Conservation (phyloP, 2,329 filamentous ascomycete species). For the Clarireedia homoeocarpa region DNA sequence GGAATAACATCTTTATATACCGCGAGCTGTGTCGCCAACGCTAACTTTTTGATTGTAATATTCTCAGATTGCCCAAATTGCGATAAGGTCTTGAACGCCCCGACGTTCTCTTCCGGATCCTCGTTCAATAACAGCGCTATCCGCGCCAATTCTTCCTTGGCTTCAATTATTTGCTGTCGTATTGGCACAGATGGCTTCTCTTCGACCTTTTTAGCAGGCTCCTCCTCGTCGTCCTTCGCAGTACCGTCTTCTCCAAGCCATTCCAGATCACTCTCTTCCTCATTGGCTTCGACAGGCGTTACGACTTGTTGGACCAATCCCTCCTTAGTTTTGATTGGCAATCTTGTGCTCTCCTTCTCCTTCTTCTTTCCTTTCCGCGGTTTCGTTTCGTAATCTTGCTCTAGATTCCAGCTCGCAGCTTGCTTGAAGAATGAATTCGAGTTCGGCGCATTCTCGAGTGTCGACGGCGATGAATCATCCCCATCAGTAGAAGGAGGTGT, state of each 20-base stretch:
- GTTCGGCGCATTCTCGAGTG: conserved; percentile 21
- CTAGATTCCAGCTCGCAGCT: conserved; percentile 79
- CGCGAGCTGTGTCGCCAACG: conserved; percentile 76
- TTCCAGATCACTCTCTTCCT: conserved; percentile 52
- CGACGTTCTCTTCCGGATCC: conserved; percentile 83
- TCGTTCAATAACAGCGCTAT: conserved; percentile 78
- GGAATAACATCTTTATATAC: conserved; percentile 96
- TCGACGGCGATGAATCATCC: conserved; percentile 31
- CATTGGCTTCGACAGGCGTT: conserved; percentile 43
- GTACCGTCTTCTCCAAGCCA: conserved; percentile 51
- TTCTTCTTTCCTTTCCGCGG: conserved; percentile 71
- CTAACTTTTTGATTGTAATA: conserved; percentile 72
- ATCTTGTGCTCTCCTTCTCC: conserved; percentile 57
- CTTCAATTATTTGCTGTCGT: conserved; percentile 72
- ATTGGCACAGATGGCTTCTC: conserved; percentile 59
- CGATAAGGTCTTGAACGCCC: conserved; percentile 68
- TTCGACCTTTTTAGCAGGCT: conserved; percentile 41
- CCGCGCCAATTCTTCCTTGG: conserved; percentile 87
- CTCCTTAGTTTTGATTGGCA: conserved; percentile 82
- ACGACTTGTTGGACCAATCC: conserved; percentile 59
- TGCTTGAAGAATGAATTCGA: conserved; percentile 53
- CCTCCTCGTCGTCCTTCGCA: conserved; percentile 36
- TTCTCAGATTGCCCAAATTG: conserved; percentile 65
- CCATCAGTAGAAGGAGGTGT: conserved; percentile 44
- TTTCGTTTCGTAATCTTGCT: conserved; percentile 81